These are phyloP conservation scores for Crithidia thermophila DNA, from an alignment of 208 protist species.

Conservation along the genomic window DNA sequence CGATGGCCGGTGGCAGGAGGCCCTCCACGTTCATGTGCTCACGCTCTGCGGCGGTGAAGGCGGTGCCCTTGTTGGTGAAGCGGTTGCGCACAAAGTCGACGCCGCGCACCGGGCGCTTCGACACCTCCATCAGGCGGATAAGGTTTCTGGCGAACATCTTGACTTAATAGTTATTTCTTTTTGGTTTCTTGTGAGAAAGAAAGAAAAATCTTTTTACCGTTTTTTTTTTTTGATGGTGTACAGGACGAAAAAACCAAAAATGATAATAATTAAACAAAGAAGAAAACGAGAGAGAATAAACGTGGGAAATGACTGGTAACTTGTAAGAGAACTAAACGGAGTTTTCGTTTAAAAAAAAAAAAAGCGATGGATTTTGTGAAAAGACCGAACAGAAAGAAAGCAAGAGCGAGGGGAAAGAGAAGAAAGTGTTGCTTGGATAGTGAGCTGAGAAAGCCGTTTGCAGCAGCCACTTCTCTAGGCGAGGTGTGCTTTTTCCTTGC, in stretches of 20 bases:
- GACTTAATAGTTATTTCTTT: too few relatives aligned
- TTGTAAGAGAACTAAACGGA: background rate
- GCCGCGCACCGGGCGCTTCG: slow-evolving; percentile 49
- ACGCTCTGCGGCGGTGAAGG: slow-evolving; percentile 71
- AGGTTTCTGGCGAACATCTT: slow-evolving; percentile 38
- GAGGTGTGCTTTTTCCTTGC: too few relatives aligned
- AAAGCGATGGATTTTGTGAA: background rate
- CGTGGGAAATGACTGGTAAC: background rate
- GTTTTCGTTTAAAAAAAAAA: too few relatives aligned
- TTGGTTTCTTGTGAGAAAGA: background rate
- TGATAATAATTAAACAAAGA: background rate
- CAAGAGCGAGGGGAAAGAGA: background rate
- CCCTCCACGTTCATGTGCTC: slow-evolving; percentile 60
- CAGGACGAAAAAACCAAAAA: slow-evolving; percentile 2
- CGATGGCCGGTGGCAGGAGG: slow-evolving; percentile 57
- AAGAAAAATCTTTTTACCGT: background rate
- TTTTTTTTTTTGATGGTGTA: background rate
- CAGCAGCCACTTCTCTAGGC: too few relatives aligned
- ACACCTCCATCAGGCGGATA: slow-evolving; percentile 30
- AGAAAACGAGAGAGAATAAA: slow-evolving; percentile 17
- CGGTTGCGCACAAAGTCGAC: slow-evolving; percentile 75
- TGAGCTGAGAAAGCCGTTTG: too few relatives aligned
- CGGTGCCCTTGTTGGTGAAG: slow-evolving; percentile 71
- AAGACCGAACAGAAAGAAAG: too few relatives aligned
- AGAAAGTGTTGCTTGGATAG: too few relatives aligned